Evolutionary conservation across 352 stramenopile genomes (phyloP).

Genomic region (Chrysophaeum taylorii): DNA sequence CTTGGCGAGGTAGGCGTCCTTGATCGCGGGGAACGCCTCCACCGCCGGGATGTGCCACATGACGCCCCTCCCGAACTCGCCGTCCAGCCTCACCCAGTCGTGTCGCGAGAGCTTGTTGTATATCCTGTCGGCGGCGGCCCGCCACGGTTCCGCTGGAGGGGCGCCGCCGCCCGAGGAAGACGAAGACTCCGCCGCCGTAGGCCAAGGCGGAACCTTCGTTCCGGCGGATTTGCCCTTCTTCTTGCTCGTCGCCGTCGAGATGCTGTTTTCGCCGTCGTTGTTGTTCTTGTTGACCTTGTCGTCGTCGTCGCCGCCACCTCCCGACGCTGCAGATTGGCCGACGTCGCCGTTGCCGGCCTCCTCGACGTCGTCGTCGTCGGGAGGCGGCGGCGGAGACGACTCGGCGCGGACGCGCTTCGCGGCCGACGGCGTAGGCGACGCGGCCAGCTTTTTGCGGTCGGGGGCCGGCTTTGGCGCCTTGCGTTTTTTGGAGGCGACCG

Average conservation of each 20-base stretch:
- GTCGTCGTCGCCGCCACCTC: too few relatives aligned
- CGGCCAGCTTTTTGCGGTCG: neutral
- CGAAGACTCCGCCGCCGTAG: too few relatives aligned
- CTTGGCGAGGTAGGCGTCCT: neutral
- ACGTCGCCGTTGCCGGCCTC: too few relatives aligned
- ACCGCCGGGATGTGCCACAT: neutral
- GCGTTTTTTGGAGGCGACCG: too few relatives aligned
- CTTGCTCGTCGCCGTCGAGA: neutral
- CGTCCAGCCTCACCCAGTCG: neutral
- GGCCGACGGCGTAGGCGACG: neutral
- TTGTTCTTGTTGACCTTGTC: too few relatives aligned
- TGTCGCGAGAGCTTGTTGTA: neutral
- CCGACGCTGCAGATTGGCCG: too few relatives aligned
- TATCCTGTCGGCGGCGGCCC: neutral
- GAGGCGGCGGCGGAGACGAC: neutral
- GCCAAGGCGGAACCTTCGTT: too few relatives aligned
- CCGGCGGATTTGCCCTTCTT: neutral
- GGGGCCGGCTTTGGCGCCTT: neutral
- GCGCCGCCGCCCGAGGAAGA: too few relatives aligned
- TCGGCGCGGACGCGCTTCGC: neutral
- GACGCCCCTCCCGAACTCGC: neutral
- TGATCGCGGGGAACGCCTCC: neutral
- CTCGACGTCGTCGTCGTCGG: too few relatives aligned
- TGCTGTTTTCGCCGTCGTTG: too few relatives aligned
- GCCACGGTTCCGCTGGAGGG: too few relatives aligned